phyloP scores from a whole-genome alignment of 768 basidiomycete genomes.

The Termitomyces sp. region DNA sequence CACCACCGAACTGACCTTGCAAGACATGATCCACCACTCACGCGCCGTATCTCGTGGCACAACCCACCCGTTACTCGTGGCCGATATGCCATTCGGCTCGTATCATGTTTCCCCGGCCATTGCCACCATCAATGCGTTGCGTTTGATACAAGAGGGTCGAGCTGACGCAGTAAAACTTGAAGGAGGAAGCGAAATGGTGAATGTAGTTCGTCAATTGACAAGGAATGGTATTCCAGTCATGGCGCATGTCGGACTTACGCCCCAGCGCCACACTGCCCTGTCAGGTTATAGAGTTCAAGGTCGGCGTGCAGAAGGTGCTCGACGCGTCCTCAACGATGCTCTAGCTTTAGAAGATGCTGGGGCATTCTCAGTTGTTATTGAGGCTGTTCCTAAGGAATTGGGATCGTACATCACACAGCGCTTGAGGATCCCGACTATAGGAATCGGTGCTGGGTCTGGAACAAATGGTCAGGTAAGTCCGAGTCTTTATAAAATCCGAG shows the following conservation, averaged over 20 bases:
- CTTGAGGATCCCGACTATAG: conserved; percentile 81
- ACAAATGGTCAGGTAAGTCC: conserved; percentile 73
- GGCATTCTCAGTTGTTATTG: conserved; percentile 82
- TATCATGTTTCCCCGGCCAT: conserved; percentile 65
- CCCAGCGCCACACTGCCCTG: conserved; percentile 78
- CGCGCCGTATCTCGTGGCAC: conserved; percentile 82
- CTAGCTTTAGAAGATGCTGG: conserved; percentile 76
- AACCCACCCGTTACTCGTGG: conserved; percentile 79
- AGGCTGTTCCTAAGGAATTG: conserved; percentile 85
- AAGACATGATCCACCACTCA: conserved; percentile 92
- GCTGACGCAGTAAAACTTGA: conserved; percentile 92
- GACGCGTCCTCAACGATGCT: conserved; percentile 58
- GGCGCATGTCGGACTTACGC: conserved; percentile 89
- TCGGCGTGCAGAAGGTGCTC: conserved; percentile 57
- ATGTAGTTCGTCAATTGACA: conserved; percentile 65
- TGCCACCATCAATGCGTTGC: conserved; percentile 74
- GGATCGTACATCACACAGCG: conserved; percentile 70
- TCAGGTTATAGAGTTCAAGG: conserved; percentile 95
- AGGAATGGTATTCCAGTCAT: conserved; percentile 88
- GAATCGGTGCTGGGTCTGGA: conserved; percentile 87
- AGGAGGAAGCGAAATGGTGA: conserved; percentile 77
- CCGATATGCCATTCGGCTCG: conserved; percentile 94
- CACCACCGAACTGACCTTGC: conserved; percentile 83
- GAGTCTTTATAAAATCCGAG: too few species aligned
- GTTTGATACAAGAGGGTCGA: conserved; percentile 79